Evolutionary conservation across 1,284 basidiomycete genomes (phyloP).

Genomic region (Trichosporon faecale): DNA sequence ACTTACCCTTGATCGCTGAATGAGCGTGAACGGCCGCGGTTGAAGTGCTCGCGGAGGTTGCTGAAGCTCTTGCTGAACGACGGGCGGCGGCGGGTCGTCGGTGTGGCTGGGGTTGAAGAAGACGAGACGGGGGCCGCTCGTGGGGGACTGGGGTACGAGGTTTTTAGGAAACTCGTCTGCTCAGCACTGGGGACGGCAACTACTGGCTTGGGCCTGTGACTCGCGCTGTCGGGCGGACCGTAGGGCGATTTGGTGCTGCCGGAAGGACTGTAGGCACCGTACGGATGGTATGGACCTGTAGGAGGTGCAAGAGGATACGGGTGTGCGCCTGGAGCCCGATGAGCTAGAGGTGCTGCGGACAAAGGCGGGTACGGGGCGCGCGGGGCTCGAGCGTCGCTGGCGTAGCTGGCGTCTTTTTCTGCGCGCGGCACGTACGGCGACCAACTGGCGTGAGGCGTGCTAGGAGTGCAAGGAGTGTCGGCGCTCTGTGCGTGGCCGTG

Average conservation of each 20-base stretch:
- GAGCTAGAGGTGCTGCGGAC: neutral
- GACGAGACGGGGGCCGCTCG: neutral
- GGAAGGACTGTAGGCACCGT: neutral
- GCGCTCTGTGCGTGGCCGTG: neutral
- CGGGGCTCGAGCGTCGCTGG: neutral
- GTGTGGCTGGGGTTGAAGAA: neutral
- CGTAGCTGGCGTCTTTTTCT: neutral
- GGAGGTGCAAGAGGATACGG: neutral
- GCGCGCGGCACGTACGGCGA: neutral
- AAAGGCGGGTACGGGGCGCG: neutral
- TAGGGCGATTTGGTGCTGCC: neutral
- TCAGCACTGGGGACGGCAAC: neutral
- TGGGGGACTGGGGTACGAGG: neutral
- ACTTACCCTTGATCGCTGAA: neutral
- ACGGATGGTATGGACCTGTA: neutral
- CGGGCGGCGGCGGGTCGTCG: neutral
- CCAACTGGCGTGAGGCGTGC: neutral
- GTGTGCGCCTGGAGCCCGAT: neutral
- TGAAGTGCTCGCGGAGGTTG: conserved; percentile 2
- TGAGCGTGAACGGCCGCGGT: neutral
- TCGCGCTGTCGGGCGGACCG: neutral
- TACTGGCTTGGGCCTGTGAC: neutral
- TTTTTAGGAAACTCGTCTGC: neutral
- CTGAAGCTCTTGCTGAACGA: conserved; percentile 6
- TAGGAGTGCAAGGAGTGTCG: neutral